Conservation (phyloP, 2,329 filamentous ascomycete species). For the Dactylonectria macrodidyma region DNA sequence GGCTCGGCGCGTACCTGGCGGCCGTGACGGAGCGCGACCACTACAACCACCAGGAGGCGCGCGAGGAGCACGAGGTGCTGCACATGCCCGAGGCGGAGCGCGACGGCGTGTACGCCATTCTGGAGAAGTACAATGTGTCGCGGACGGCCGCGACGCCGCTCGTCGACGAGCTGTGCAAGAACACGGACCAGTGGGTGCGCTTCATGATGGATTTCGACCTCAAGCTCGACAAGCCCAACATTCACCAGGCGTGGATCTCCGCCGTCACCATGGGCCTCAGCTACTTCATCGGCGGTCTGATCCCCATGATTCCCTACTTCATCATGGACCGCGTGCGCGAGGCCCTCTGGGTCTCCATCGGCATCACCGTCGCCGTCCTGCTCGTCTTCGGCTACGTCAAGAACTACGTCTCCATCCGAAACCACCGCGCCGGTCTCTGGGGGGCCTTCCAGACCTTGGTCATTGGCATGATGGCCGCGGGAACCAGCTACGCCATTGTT, state of each 20-base stretch:
- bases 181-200: slow-evolving; percentile 65
- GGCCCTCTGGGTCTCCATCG: slow-evolving; percentile 72
- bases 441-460: slow-evolving; percentile 76
- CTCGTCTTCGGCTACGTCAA: slow-evolving; percentile 78
- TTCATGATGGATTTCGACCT: slow-evolving; percentile 75
- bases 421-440: slow-evolving; percentile 67
- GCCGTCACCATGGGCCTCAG: slow-evolving; percentile 77
- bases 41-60: slow-evolving; percentile 64
- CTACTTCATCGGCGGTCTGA: slow-evolving; percentile 79
- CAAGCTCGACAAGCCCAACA: slow-evolving; percentile 61
- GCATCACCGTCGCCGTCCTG: slow-evolving; percentile 72
- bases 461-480: slow-evolving; percentile 76
- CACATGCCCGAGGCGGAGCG: slow-evolving; percentile 61
- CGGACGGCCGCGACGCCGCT: slow-evolving; percentile 59
- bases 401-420: slow-evolving; percentile 68
- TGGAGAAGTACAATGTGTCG: slow-evolving; percentile 66
- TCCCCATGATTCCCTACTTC: slow-evolving; percentile 81
- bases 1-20: slow-evolving; percentile 80
- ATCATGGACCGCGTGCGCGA: slow-evolving; percentile 62
- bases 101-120: slow-evolving; percentile 64
- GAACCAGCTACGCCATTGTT: slow-evolving; percentile 75
- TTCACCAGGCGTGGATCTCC: slow-evolving; percentile 65
- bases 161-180: slow-evolving; percentile 64
- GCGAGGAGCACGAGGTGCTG: slow-evolving; percentile 60
- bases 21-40: slow-evolving; percentile 70